Conservation (phyloP, 495 filamentous ascomycete species). For the Penicillium roqueforti region DNA sequence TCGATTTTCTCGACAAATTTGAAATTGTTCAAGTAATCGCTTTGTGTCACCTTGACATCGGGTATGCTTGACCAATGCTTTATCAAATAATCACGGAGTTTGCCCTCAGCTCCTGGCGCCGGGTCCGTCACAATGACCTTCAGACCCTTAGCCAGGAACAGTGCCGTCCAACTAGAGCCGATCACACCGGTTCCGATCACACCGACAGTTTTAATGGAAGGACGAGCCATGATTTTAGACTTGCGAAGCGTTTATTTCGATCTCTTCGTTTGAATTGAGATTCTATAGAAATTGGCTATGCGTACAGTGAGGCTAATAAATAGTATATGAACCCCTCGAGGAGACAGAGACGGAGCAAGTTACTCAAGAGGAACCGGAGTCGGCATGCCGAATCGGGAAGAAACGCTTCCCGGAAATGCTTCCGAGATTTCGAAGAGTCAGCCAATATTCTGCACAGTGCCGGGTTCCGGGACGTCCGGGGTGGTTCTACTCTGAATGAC, state of each 20-base stretch:
- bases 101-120: constrained; percentile 17
- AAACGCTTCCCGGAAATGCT: not conserved
- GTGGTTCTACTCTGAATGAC: too few relatives aligned
- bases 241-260: not conserved
- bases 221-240: not conserved
- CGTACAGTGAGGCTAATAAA: not conserved
- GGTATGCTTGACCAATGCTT: constrained; percentile 6
- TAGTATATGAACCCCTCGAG: not conserved
- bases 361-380: not conserved
- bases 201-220: constrained; percentile 15
- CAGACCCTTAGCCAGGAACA: constrained; percentile 19
- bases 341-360: not conserved
- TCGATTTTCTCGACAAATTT: constrained; percentile 17
- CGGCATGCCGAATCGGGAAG: not conserved
- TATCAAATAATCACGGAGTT: constrained; percentile 9
- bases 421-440: not conserved
- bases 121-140: constrained; percentile 21
- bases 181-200: constrained; percentile 23
- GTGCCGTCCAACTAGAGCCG: constrained; percentile 20
- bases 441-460: too few relatives aligned
- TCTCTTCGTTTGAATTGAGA: not conserved
- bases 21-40: constrained; percentile 9
- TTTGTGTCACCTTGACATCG: not conserved
- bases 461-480: too few relatives aligned
- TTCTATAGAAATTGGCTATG: not conserved